Evolutionary conservation across 1,284 basidiomycete genomes (phyloP).

Genomic region (Butyriboletus appendiculatus): DNA sequence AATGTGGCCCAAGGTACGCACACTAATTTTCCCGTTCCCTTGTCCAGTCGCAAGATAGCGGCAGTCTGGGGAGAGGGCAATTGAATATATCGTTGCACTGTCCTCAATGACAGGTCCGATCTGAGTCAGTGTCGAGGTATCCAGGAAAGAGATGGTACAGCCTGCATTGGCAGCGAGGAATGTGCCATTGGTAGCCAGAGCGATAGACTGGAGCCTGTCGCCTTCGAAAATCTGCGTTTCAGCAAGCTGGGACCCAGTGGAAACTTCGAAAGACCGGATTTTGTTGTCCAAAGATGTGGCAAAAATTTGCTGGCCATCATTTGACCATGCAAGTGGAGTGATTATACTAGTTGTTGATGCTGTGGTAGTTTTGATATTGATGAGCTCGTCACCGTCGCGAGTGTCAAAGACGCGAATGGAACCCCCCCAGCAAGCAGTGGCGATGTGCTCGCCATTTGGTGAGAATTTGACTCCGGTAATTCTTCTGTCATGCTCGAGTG

Average conservation of each 20-base stretch:
- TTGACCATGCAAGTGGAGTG: background rate
- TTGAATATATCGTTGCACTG: background rate
- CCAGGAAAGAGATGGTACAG: background rate
- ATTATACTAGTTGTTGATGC: rapidly evolving
- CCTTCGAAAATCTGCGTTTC: background rate
- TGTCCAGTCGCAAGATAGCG: background rate
- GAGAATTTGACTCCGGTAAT: too few species aligned
- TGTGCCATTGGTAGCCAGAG: background rate
- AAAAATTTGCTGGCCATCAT: too few species aligned
- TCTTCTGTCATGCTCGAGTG: rapidly evolving
- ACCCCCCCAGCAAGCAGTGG: background rate
- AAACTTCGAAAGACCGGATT: background rate
- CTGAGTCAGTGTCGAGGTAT: background rate
- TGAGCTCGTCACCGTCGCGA: background rate
- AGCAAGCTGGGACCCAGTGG: background rate
- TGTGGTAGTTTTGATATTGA: background rate
- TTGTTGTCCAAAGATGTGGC: background rate
- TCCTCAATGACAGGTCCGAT: background rate
- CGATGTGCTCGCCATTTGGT: background rate
- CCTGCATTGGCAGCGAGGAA: background rate
- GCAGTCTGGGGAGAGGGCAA: background rate
- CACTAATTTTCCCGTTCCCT: background rate
- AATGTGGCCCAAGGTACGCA: background rate
- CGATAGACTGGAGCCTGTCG: background rate
- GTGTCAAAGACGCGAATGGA: background rate